phyloP scores from a whole-genome alignment of 345 rosid species.

The Eucalyptus curtisii region DNA sequence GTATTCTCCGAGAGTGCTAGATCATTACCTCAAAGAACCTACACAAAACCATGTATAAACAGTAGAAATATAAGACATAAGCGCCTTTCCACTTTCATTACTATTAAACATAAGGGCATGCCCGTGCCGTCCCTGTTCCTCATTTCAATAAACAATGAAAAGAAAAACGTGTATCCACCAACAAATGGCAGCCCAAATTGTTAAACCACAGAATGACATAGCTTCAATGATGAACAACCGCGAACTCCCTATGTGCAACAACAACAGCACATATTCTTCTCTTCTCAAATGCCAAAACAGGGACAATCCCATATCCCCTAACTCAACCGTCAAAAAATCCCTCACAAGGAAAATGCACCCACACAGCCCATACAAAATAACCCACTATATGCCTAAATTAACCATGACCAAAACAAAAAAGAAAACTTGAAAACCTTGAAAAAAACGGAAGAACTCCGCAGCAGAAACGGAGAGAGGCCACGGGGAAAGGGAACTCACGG shows the following conservation, averaged over 20 bases:
- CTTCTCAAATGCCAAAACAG: not conserved
- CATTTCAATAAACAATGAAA: not conserved
- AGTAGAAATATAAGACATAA: not conserved
- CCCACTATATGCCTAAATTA: not conserved
- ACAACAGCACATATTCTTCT: accelerated
- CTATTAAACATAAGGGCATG: not conserved
- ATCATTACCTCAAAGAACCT: not conserved
- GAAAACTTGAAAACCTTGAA: not conserved
- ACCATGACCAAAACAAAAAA: not conserved
- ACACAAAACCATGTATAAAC: not conserved
- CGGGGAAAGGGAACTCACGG: conserved; percentile 30
- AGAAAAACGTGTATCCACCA: not conserved
- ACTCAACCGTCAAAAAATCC: not conserved
- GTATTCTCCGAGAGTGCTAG: not conserved
- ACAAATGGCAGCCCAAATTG: not conserved
- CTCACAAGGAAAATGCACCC: not conserved
- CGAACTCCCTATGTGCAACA: not conserved
- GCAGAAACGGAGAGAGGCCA: not conserved
- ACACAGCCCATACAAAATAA: not conserved
- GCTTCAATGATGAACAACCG: accelerated
- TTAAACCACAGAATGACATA: not conserved
- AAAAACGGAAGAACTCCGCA: not conserved
- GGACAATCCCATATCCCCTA: not conserved
- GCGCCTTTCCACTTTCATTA: not conserved
- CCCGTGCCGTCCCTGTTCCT: not conserved